Percentiles rank a stretch among this genome's conserved stretches.
Conservation (phyloP, 768 basidiomycete genomes). For the Tephrocybe sp. region DNA sequence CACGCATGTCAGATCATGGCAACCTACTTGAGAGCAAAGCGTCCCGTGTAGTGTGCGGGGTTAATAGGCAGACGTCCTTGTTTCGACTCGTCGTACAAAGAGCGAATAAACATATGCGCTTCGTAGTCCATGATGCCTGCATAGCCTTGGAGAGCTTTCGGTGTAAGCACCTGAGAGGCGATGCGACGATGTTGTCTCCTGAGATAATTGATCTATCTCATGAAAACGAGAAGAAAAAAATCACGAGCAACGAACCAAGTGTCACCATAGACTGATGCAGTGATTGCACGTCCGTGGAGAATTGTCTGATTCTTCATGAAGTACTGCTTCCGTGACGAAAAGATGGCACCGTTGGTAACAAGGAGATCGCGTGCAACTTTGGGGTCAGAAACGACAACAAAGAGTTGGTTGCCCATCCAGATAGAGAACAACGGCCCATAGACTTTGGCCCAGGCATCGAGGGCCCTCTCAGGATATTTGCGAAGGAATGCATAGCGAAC, state of each 20-base stretch:
- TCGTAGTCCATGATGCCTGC: conserved; percentile 37
- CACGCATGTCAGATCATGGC: background rate
- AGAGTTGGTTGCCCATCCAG: conserved; percentile 38
- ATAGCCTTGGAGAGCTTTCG: conserved; percentile 34
- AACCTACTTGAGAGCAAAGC: conserved; percentile 26
- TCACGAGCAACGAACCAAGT: conserved; percentile 26
- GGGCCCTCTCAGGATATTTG: conserved; percentile 33
- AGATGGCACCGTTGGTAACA: conserved; percentile 33
- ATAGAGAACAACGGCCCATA: conserved; percentile 35
- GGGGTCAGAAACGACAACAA: conserved; percentile 36
- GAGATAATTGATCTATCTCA: background rate
- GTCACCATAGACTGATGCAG: conserved; percentile 31
- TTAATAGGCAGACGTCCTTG: conserved; percentile 33
- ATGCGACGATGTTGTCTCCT: conserved; percentile 44
- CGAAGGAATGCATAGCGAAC: conserved; percentile 29
- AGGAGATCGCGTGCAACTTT: conserved; percentile 32
- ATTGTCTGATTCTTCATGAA: conserved; percentile 38
- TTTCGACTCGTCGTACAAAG: conserved; percentile 31
- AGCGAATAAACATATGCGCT: conserved; percentile 35
- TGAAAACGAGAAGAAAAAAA: background rate
- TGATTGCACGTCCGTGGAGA: conserved; percentile 31
- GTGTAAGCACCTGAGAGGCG: conserved; percentile 31
- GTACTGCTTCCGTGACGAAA: conserved; percentile 31
- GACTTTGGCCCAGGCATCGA: conserved; percentile 31
- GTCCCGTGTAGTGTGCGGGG: conserved; percentile 35